Percentiles rank a stretch among this genome's conserved stretches.
Evolutionary conservation across 106 monocot genomes (phyloP).

Genomic region (Dendrobium chrysotoxum): DNA sequence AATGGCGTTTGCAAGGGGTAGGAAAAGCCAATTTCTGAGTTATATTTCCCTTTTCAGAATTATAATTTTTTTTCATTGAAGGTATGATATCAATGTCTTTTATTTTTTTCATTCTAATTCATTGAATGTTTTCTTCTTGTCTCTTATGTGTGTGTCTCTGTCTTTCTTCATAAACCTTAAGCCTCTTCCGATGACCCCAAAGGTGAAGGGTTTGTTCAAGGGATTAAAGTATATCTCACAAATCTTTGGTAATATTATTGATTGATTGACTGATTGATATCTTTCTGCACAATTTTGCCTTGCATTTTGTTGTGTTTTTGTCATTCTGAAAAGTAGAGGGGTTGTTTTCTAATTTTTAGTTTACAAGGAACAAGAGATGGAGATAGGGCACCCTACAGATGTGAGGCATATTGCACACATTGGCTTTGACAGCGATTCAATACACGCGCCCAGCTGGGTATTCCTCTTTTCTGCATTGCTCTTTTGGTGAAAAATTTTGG

Average conservation of each 20-base stretch:
- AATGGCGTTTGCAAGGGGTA: neutral
- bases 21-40: neutral
- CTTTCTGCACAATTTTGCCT: neutral
- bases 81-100: neutral
- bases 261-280: neutral
- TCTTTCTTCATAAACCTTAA: neutral
- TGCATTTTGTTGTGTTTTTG: neutral
- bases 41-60: neutral
- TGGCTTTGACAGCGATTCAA: constrained; percentile 39
- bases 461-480: neutral
- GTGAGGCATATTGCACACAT: constrained; percentile 78
- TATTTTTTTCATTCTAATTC: neutral
- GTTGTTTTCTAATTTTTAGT: constrained; percentile 22
- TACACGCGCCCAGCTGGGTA: constrained; percentile 69
- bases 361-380: constrained; percentile 57
- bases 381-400: constrained; percentile 76
- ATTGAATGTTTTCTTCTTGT: neutral
- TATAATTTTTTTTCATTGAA: neutral
- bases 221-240: constrained; percentile 65
- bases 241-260: constrained; percentile 43
- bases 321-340: neutral
- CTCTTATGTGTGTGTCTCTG: neutral
- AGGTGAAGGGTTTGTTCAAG: constrained; percentile 72
- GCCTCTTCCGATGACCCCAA: constrained; percentile 26
- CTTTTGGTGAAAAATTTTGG: neutral